Base-by-base conservation (phyloP, 108 stramenopile genomes). In the Nitzschia sp. region DNA sequence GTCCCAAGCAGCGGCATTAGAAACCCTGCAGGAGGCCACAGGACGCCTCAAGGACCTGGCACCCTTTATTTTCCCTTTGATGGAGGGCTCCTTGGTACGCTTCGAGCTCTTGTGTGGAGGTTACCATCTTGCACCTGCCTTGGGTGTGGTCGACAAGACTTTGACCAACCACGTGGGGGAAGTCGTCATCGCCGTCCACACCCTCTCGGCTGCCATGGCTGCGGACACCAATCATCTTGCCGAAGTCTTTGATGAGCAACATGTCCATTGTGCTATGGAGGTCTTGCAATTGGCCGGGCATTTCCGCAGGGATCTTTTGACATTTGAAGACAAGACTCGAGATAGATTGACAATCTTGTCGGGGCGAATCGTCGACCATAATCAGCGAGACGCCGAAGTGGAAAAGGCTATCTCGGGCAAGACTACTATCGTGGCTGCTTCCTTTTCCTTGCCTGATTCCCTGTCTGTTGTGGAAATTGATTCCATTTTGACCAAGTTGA, bases 21-120 rank as follows among this genome's bases (percentile, higher is more conserved):
- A 69, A 19, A 41, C 47, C 6, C 59, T 87, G 53, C 77, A 88
- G 36, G 80, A 87, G 60, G 79, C 88, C 3, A 77, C 79, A 1
- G 78, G 84, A 38, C 72, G 82, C 28, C 77, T 93, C 63, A 81
- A 80, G 45, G 84, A 80, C 45, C 63, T 90, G 52, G 80, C 87
- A 15, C 70, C 82, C n/a, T 84, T 80, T 45, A 79, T 90, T 62
- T 90, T 93, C 63, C 89, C 88, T 4, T 63, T 86, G 58, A 85
- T 69, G 17, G 84, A 91, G 32, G 79, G 82, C 59, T 83, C 82
- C 35, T 58, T 93, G 60, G 72, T 57, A 32, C 84, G 92, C 33
- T 90, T 88, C 45, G 92, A 90, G 46, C 63, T 93, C 3, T 72
- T 93, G 65, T 87, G 83, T 53, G 87, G 88, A 35, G 92, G 92